A percentile compares a stretch with the other conserved stretches of the same genome.
phyloP scores from a whole-genome alignment of 768 basidiomycete genomes.

The Sutorius australiensis region DNA sequence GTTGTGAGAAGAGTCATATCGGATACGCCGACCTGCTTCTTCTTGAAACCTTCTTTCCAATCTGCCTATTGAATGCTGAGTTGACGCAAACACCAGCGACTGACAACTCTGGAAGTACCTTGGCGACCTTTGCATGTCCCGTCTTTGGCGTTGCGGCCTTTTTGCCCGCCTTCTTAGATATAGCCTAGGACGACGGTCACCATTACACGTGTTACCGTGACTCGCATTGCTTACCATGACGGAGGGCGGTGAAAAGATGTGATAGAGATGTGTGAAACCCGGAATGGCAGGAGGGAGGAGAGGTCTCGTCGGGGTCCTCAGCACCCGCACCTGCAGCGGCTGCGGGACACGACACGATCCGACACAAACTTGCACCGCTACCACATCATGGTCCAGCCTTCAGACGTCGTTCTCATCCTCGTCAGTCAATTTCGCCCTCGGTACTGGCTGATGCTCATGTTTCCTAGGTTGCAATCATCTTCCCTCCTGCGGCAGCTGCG shows the following conservation, averaged over 20 bases:
- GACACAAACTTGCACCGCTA: neutral
- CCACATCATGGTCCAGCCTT: conserved; percentile 46
- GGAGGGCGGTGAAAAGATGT: conserved; percentile 5
- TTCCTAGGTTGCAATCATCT: conserved; percentile 69
- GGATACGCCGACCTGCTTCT: conserved; percentile 96
- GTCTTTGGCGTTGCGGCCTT: conserved; percentile 67
- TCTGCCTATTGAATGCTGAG: conserved; percentile 63
- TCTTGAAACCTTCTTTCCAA: conserved; percentile 99
- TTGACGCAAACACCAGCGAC: conserved; percentile 5
- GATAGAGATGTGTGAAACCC: conserved; percentile 9
- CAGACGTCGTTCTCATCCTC: conserved; percentile 77
- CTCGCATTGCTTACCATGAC: conserved; percentile 20
- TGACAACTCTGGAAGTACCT: conserved; percentile 47
- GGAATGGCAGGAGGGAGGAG: conserved; percentile 3
- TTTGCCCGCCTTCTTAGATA: conserved; percentile 89
- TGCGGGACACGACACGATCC: conserved; percentile 3
- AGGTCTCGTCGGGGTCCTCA: conserved; percentile 20
- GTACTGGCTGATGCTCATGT: neutral
- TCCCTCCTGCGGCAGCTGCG: conserved; percentile 76
- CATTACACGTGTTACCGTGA: neutral
- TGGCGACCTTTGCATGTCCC: conserved; percentile 62
- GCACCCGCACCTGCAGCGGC: conserved; percentile 5
- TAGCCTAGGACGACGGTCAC: conserved; percentile 48
- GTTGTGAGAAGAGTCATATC: conserved; percentile 98
- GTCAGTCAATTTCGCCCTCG: conserved; percentile 37